These are phyloP conservation scores for Plasmodium ovale DNA, from an alignment of 169 alveolate genomes.

Conservation along the genomic window DNA sequence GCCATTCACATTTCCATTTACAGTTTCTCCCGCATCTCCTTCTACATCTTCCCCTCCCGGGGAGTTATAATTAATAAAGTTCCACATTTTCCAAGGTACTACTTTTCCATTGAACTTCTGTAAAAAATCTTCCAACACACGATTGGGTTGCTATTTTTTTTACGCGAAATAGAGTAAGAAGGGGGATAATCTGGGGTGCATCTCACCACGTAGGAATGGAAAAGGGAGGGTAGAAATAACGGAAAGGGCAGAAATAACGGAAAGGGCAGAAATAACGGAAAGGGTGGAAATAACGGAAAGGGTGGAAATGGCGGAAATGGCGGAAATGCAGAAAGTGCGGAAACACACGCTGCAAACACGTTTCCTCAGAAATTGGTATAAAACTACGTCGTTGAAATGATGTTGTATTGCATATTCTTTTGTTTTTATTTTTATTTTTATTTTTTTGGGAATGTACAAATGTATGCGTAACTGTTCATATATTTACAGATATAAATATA, in stretches of 20 bases:
- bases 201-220: no score
- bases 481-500: no score
- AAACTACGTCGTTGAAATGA: no score
- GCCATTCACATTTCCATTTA: not conserved
- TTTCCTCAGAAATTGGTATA: no score
- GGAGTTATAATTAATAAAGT: conserved; percentile 50
- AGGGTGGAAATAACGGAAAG: not conserved
- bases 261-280: not conserved
- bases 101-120: not conserved
- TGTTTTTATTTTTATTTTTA: no score
- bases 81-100: conserved; percentile 19
- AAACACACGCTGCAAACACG: not conserved
- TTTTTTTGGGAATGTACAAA: no score
- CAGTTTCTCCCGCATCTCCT: not conserved
- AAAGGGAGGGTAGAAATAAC: not conserved
- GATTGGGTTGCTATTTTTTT: not conserved
- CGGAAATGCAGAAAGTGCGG: not conserved
- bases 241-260: no score
- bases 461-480: no score
- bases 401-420: no score
- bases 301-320: not conserved
- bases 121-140: not conserved
- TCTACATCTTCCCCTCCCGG: not conserved
- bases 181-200: no score
- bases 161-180: no score